Evolutionary conservation across 495 filamentous ascomycete species (phyloP).

Genomic region (Aspergillus ellipticus): DNA sequence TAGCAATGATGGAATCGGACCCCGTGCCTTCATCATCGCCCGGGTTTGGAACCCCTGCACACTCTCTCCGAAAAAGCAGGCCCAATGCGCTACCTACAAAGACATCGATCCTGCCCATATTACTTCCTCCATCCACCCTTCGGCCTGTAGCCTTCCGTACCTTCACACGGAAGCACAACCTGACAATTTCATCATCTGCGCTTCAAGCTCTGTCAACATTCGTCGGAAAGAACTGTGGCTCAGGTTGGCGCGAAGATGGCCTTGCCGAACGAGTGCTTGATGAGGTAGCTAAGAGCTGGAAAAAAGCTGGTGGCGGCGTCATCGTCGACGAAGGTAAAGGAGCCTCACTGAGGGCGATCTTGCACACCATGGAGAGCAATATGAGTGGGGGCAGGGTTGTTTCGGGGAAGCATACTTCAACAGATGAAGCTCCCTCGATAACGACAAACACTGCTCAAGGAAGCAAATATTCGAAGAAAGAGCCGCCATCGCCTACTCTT

Average conservation of each 20-base stretch:
- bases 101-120: constrained; percentile 78
- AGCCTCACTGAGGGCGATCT: constrained; percentile 68
- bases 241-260: constrained; percentile 94
- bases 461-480: constrained; percentile 9
- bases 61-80: constrained; percentile 55
- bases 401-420: constrained; percentile 21
- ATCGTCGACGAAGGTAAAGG: constrained; percentile 82
- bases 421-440: constrained; percentile 17
- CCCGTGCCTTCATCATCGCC: constrained; percentile 83
- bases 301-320: constrained; percentile 73
- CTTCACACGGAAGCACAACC: constrained; percentile 95
- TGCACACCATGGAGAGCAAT: constrained; percentile 75
- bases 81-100: constrained; percentile 49
- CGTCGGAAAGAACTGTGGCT: constrained; percentile 88
- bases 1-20: constrained; percentile 33
- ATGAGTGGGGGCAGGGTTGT: constrained; percentile 76
- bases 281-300: constrained; percentile 87
- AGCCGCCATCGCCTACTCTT: constrained; percentile 13
- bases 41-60: constrained; percentile 78
- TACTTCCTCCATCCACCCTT: constrained; percentile 81
- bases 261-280: constrained; percentile 88
- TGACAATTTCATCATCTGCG: constrained; percentile 86
- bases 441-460: constrained; percentile 15
- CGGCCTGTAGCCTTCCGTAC: constrained; percentile 91
- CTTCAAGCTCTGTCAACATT: constrained; percentile 81